Evolutionary conservation across 768 basidiomycete species (phyloP), one percentile per base, ranked within the genome.

Genomic region (Suillus subluteus): DNA sequence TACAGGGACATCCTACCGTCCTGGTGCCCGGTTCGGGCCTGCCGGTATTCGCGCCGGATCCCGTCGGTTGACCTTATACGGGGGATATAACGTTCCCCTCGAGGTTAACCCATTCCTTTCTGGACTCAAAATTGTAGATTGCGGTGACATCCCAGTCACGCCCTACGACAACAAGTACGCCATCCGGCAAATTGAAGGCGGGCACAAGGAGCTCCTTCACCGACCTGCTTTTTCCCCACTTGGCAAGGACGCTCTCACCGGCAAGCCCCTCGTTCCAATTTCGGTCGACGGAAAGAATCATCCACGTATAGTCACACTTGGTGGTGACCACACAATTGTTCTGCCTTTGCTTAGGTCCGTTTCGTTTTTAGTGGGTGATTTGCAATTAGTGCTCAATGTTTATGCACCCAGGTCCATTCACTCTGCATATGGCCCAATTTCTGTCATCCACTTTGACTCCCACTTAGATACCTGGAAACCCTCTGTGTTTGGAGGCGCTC

Each of bases 291-390:
- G 91, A 15, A 87, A 86, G 73, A 81, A 86, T 64, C 94, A 95
- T 73, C 94, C 94, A 0, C 83, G 92, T 46, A 80, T 96, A 64
- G 84, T 96, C 67, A 92, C 93, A 26, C 86, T 95, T 41, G 95
- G 95, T 26, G 94, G 95, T 4, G 94, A 96, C 73, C 94, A 95
- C 74, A 94, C 93, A 11, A 92, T 95, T 67, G 92, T 88, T 44
- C 76, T 89, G 8, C 88, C 88, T 18, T 79, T 89, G 56, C 74
- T 83, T 64, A 74, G 76, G 76, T 74, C 15, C 52, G 66, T n/a
- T 30, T 23, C 82, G 30, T 9, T 74, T n/a, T 82, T 82, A 35
- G 40, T 11, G 6, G 40, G 32, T 56, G 8, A 59, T 35, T 38
- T 44, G 32, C 40, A 6, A 18, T 55, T 12, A 12, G 56, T 62